phyloP scores from a whole-genome alignment of 306 rosid genomes.

The Begonia peltatifolia region DNA sequence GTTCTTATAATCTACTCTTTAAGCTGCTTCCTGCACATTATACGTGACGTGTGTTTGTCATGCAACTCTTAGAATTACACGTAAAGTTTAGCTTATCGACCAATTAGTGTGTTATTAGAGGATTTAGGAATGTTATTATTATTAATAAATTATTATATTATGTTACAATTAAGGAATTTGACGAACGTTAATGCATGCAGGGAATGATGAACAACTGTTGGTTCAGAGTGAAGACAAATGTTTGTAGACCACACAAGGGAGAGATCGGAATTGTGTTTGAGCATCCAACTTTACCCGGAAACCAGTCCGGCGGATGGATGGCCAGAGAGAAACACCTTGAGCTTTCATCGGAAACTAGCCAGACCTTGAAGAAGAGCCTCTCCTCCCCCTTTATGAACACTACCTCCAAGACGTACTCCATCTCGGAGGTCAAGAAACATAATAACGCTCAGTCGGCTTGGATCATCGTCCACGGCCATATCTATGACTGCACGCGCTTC shows the following conservation, averaged over 20 bases:
- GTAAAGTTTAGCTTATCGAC: too few relatives aligned
- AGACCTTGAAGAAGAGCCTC: conserved; percentile 31
- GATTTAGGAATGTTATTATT: too few relatives aligned
- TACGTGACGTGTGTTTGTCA: too few relatives aligned
- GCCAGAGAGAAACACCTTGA: conserved; percentile 35
- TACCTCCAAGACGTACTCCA: conserved; percentile 24
- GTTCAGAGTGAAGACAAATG: conserved; percentile 59
- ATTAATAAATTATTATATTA: too few relatives aligned
- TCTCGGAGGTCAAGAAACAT: conserved; percentile 50
- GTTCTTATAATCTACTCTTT: too few relatives aligned
- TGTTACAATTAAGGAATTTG: neutral
- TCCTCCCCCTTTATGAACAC: conserved; percentile 67
- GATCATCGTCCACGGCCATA: conserved; percentile 59
- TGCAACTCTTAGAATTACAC: too few relatives aligned
- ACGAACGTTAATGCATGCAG: conserved; percentile 10
- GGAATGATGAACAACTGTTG: conserved; percentile 97
- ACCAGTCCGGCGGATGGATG: conserved; percentile 90
- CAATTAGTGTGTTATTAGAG: too few relatives aligned
- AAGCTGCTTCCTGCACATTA: too few relatives aligned
- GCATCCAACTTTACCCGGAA: conserved; percentile 77
- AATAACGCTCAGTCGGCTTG: conserved; percentile 38
- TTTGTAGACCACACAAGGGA: conserved; percentile 46
- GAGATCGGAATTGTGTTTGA: conserved; percentile 65
- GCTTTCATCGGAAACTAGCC: conserved; percentile 19
- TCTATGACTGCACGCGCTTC: conserved; percentile 67